Evolutionary conservation across 2,329 filamentous ascomycete species (phyloP), one percentile per base, ranked within the genome.

Genomic region (Elsinoe australis): DNA sequence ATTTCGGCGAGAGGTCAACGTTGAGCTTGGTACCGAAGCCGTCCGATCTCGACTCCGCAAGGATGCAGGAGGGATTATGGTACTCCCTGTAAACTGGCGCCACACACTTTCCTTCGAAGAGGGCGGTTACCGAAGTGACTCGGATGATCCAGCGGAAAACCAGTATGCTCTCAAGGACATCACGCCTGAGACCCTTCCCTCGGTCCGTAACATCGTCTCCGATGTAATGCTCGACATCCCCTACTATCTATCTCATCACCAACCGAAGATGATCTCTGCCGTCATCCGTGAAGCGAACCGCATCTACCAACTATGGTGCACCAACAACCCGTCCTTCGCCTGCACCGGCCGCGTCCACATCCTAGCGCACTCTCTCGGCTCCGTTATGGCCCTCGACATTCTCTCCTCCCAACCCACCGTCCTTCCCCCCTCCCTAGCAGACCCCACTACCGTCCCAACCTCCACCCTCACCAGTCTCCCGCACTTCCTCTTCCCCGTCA

Each of bases 151-250:
- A 2, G 69, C 75, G 3, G 72, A 79, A 24, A 82, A 82, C 31
- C 69, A 76, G 28, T 87, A 79, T 60, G 72, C 73, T 0, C 72
- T 98, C 10, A 85, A 89, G 56, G 89, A 96, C 56, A 95, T 98
- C 55, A 95, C 94, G 4, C 89, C 88, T 1, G 78, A 82, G 33
- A 92, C 87, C 0, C 86, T 98, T 22, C 89, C 90, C 0, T 88
- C 87, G 1, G 84, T 98, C 6, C 82, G 92, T 36, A 87, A 85
- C 60, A 80, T 98, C 61, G 94, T 98, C 52, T 94, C 86, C 33
- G 92, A 98, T 63, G 87, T 98, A 57, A 95, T 98, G 87, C 83
- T 96, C 42, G 92, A 98, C 62, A 90, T 98, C 42, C 92, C 92
- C 0, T 96, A 95, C 62, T 98, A 96, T 67, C 82, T 98, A 68